Base-by-base conservation (phyloP, 495 filamentous ascomycete genomes). In the Aspergillus coremiiformis region DNA sequence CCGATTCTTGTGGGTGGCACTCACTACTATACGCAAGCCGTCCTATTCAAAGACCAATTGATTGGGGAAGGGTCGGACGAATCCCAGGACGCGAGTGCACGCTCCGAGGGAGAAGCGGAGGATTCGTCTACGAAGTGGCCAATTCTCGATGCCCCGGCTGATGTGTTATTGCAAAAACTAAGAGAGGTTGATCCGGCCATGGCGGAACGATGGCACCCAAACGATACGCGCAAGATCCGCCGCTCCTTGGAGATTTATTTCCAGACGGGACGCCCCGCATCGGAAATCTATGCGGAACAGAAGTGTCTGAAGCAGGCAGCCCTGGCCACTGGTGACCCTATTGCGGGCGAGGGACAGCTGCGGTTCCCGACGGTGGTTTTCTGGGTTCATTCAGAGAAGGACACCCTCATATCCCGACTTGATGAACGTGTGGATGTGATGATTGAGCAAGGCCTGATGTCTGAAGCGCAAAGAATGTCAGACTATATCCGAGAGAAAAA, bases 1-100 rank as follows among this genome's bases (percentile, higher is more conserved):
- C 94, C 94, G 0, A 88, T 99, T 20, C 66, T 99, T 3, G 94
- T 97, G 8, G 94, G 94, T 14, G 94, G 94, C 22, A 94, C 90
- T 4, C 88, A 94, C 56, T 97, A 96, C 64, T 99, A 99, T 61
- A 83, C 89, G 0, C 90, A 96, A 60, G 79, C 85, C 2, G 78
- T 97, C 14, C 73, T 99, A 8, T 95, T 96, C 62, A 72, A 85
- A 19, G 82, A 89, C 44, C 66, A 70, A 23, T 53, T 89, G 26
- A 69, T 88, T 15, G 66, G 72, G 15, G 66, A 73, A 42, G 60
- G 48, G n/a, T 53, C 24, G 21, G 60, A 41, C 10, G 43, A 41
- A 21, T 41, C 21, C 32, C 53, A 37, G 29, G 62, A 57, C 26
- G 57, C 57, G 52, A 64, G 65, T 5, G 47, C 45, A 11, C 35